A percentile compares a stretch with the other conserved stretches of the same genome.
These are phyloP conservation scores for Lactifluus piperatus DNA, from an alignment of 768 basidiomycete species.

Conservation along the genomic window DNA sequence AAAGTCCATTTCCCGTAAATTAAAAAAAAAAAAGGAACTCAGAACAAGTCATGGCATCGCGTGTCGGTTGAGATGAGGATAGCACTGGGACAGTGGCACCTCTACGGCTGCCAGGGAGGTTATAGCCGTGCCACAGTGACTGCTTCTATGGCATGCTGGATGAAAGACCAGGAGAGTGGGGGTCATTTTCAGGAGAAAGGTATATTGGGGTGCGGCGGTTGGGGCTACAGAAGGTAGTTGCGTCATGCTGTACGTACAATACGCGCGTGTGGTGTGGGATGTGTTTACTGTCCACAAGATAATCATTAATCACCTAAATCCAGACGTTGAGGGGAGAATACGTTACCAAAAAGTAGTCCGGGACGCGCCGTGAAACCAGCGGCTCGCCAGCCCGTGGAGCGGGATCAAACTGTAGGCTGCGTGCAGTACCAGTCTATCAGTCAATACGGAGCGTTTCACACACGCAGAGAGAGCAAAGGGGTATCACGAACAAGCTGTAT, in stretches of 20 bases:
- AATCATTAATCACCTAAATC: not conserved
- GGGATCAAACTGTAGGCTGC: conserved; percentile 98
- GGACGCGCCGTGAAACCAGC: conserved; percentile 90
- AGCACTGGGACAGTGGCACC: not conserved
- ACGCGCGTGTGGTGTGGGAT: conserved; percentile 10
- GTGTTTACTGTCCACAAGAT: conserved; percentile 13
- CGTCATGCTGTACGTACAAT: conserved; percentile 22
- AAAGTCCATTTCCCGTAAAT: conserved; percentile 17
- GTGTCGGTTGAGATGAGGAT: not conserved
- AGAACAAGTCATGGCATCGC: conserved; percentile 11
- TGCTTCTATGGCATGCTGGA: not conserved
- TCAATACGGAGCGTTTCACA: conserved; percentile 3
- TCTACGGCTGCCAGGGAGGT: not conserved
- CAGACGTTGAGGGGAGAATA: not conserved
- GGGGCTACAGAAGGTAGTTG: conserved; percentile 19
- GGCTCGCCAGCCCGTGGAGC: conserved; percentile 98
- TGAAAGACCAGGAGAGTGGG: not conserved
- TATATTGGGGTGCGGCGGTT: conserved; percentile 18
- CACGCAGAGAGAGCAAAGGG: not conserved
- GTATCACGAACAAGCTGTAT: conserved; percentile 71
- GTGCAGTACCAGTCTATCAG: not conserved
- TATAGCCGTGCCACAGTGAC: not conserved
- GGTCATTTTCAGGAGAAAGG: conserved; percentile 12
- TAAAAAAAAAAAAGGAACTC: conserved; percentile 9
- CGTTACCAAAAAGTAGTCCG: conserved; percentile 87